Evolutionary conservation across 2,329 filamentous ascomycete genomes (phyloP).

Genomic region (Diaporthe eres): DNA sequence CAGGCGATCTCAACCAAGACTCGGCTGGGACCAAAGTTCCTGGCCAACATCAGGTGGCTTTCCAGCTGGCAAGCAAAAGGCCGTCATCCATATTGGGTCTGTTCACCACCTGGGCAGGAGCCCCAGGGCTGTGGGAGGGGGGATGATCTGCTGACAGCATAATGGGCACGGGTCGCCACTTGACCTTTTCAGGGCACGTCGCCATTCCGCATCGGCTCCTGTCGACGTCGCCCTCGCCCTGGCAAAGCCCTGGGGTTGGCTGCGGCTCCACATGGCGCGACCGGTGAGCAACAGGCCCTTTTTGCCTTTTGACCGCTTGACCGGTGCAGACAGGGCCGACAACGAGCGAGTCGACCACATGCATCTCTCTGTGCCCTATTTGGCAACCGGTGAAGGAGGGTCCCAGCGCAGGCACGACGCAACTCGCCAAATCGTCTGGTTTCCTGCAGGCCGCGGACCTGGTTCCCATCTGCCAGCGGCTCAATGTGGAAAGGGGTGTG

Average conservation of each 20-base stretch:
- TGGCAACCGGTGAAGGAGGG: conserved; percentile 15
- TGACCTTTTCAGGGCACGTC: neutral
- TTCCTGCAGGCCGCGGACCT: conserved; percentile 5
- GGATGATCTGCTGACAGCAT: conserved; percentile 25
- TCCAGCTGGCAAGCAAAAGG: conserved; percentile 20
- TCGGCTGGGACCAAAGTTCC: conserved; percentile 1
- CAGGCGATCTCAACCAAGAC: neutral
- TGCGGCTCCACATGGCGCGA: conserved; percentile 18
- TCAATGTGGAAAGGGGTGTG: conserved; percentile 17
- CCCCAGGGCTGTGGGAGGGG: conserved; percentile 14
- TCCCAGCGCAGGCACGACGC: conserved; percentile 14
- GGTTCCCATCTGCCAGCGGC: conserved; percentile 15
- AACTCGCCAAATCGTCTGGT: conserved; percentile 21
- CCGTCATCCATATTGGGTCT: neutral
- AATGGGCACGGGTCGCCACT: neutral
- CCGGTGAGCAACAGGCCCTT: conserved; percentile 15
- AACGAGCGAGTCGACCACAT: conserved; percentile 10
- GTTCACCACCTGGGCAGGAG: conserved; percentile 12
- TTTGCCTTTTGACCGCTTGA: conserved; percentile 32
- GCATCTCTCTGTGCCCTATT: neutral
- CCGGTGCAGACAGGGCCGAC: conserved; percentile 18
- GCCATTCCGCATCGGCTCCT: conserved; percentile 7
- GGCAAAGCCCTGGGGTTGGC: neutral
- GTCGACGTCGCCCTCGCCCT: neutral
- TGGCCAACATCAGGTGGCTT: conserved; percentile 10